A percentile compares a stretch with the other conserved stretches of the same genome.
phyloP scores from a whole-genome alignment of 306 rosid genomes.

The Quercus gilva region DNA sequence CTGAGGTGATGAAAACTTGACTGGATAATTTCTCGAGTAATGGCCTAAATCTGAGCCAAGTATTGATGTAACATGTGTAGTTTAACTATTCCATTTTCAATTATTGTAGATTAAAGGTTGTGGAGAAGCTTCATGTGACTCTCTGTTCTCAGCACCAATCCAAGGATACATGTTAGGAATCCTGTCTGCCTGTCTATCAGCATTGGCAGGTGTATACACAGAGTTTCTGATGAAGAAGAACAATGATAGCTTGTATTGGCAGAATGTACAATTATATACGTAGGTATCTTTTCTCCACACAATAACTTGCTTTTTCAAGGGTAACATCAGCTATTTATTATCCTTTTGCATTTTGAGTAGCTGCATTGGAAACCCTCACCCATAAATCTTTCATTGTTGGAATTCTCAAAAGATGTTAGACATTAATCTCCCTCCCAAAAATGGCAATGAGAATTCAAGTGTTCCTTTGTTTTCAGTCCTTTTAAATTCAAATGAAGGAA shows the following conservation, averaged over 20 bases:
- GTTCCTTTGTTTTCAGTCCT: not conserved
- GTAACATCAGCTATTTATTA: not conserved
- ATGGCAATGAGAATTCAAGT: not conserved
- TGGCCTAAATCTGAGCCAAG: conserved; percentile 9
- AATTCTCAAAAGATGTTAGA: not conserved
- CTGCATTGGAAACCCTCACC: not conserved
- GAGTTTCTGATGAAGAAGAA: conserved; percentile 97
- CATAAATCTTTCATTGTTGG: not conserved
- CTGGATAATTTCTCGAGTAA: not conserved
- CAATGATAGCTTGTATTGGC: conserved; percentile 95
- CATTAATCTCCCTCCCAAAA: not conserved
- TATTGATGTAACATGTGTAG: not conserved
- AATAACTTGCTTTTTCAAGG: not conserved
- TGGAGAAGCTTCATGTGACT: conserved; percentile 84
- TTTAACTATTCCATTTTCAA: conserved; percentile 1
- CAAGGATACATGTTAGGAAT: conserved; percentile 83
- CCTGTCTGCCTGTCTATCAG: conserved; percentile 94
- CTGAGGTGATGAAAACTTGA: not conserved
- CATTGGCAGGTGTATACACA: conserved; percentile 91
- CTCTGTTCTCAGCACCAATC: conserved; percentile 84
- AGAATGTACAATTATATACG: conserved; percentile 93
- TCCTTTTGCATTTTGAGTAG: not conserved
- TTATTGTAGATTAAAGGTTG: conserved; percentile 75
- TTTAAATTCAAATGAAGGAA: not conserved
- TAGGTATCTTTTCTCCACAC: conserved; percentile 50